Base-by-base conservation (phyloP, 371 early-diverging fungal species). In the Polyrhizophydium stewartii region DNA sequence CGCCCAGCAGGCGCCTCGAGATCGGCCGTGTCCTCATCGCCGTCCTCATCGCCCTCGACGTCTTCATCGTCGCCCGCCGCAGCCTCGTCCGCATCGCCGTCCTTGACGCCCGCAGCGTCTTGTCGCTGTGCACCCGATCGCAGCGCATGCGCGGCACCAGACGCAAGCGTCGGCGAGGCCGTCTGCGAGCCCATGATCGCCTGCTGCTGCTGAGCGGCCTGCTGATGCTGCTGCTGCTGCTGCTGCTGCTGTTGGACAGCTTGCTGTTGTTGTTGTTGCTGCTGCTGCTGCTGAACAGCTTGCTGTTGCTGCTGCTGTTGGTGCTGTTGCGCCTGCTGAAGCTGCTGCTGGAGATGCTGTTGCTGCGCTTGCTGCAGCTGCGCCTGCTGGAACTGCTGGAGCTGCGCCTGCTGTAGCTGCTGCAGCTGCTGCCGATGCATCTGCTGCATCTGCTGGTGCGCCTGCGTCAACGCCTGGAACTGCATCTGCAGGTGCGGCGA, bases 371-470 rank as follows among this genome's bases (percentile, higher is more conserved):
- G 19, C 40, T 40, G 40, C 40, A 12, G 40, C 40, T 40, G 40
- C 10, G 40, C 19, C 40, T 40, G 40, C 40, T 10, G 19, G 19
- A 19, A 40, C 40, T 40, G 40, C 40, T 40, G 40, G 19, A 40
- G 40, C 40, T 12, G 19, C n/a, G 51, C 24, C n/a, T 50, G 51
- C 31, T 50, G 51, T 16, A 27, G 51, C 25, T 31, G 51, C 51
- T 50, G 51, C 16, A 50, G n/a, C 10, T 16, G 51, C 16, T 50
- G 51, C 25, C n/a, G 51, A 10, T 50, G 51, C 25, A 16, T 9
- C 51, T 50, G 51, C 25, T 50, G 51, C 24, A 16, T 12, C 25
- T 50, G 51, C 31, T 50, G 51, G 9, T 50, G 51, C 51, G 9
- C 12, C 25, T 24, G 40, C 19, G 10, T 10, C 19, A 40, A 40